Percentiles rank a stretch among this genome's conserved stretches.
Conservation (phyloP, 148 eudicot species). For the Vaccinium darrowii region DNA sequence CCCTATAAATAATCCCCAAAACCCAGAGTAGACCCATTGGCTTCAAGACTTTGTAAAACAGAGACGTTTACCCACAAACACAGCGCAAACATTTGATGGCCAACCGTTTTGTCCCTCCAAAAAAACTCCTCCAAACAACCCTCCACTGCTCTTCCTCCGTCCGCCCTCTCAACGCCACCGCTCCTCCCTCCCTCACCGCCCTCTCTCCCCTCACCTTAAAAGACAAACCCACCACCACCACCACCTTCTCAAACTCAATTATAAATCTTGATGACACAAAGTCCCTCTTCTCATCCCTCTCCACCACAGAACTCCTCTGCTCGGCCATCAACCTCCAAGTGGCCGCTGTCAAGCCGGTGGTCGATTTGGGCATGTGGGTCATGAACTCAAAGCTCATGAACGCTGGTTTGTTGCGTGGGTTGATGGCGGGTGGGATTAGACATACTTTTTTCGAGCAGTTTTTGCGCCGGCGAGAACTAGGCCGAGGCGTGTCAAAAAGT, state of each 20-base stretch:
- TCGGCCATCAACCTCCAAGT: conserved; percentile 43
- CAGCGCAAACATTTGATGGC: conserved; percentile 35
- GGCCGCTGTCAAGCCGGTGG: conserved; percentile 50
- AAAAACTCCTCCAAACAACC: conserved; percentile 25
- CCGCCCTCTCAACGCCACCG: conserved; percentile 34
- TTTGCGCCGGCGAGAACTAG: conserved; percentile 64
- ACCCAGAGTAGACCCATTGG: no score
- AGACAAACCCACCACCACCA: conserved; percentile 35
- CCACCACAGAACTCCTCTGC: conserved; percentile 44
- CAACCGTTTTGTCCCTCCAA: conserved; percentile 31
- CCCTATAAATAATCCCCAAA: no score
- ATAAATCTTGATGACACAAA: conserved; percentile 45
- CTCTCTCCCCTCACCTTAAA: conserved; percentile 27
- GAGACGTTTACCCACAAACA: background rate
- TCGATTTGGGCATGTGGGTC: conserved; percentile 64
- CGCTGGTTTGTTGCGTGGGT: conserved; percentile 27
- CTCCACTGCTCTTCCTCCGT: conserved; percentile 24
- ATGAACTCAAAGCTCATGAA: conserved; percentile 60
- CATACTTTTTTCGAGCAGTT: conserved; percentile 71
- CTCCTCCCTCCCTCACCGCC: conserved; percentile 4
- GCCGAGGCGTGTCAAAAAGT: conserved; percentile 48
- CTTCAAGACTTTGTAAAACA: no score
- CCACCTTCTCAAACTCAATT: background rate
- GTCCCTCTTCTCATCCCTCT: conserved; percentile 41
- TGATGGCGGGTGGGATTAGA: conserved; percentile 32